Conservation (phyloP, 306 rosid genomes). For the Cicer pinnatifidum region DNA sequence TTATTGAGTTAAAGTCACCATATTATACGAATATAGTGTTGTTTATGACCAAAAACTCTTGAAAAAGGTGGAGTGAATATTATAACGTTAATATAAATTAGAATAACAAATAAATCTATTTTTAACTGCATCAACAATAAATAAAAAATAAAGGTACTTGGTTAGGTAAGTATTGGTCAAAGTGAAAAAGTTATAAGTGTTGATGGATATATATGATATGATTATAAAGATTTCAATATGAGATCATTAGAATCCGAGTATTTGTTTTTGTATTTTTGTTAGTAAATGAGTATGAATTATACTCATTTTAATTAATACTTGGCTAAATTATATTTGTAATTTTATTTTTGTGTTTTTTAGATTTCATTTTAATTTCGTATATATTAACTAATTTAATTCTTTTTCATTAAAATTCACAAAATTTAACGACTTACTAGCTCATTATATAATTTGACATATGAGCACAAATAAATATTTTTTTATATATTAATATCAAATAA, state of each 20-base stretch:
- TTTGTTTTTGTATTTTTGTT: too few species aligned
- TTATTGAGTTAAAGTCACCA: background rate
- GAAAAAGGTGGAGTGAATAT: background rate
- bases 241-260: background rate
- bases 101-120: background rate
- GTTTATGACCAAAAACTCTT: slow-evolving; percentile 35
- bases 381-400: too few species aligned
- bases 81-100: background rate
- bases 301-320: too few species aligned
- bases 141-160: background rate
- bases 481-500: too few species aligned
- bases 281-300: too few species aligned
- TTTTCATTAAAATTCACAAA: too few species aligned
- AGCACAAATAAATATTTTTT: too few species aligned
- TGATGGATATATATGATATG: background rate
- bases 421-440: too few species aligned
- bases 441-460: too few species aligned
- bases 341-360: too few species aligned
- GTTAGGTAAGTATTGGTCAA: background rate
- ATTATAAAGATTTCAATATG: background rate
- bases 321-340: too few species aligned
- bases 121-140: background rate
- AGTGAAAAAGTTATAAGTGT: background rate
- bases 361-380: too few species aligned
- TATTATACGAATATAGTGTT: slow-evolving; percentile 37